A percentile compares a stretch with the other conserved stretches of the same genome.
Evolutionary conservation across 1,139 yeast species (phyloP).

Genomic region (Protomyces gravidus): DNA sequence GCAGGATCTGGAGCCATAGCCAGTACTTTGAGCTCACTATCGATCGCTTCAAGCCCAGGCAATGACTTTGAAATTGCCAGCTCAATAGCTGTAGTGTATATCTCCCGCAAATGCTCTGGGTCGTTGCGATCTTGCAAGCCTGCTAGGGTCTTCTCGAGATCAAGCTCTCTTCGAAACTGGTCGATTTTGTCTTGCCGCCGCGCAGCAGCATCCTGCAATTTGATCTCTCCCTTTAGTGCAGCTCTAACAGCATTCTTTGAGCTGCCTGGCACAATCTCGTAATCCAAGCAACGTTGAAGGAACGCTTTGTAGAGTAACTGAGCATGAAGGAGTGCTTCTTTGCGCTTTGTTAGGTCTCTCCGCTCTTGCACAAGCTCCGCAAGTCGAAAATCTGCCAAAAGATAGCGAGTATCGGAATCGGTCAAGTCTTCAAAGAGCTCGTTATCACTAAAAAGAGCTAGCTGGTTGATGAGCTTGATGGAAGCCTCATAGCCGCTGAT

Average conservation of each 20-base stretch:
- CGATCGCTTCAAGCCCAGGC: conserved; percentile 50
- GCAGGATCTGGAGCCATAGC: conserved; percentile 42
- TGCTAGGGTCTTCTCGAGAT: conserved; percentile 47
- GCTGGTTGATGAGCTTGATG: conserved; percentile 36
- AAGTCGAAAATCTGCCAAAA: conserved; percentile 50
- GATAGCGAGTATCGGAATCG: conserved; percentile 52
- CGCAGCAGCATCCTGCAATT: background rate
- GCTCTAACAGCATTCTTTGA: background rate
- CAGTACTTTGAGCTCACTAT: conserved; percentile 58
- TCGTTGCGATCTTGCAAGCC: conserved; percentile 41
- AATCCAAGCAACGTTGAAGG: conserved; percentile 35
- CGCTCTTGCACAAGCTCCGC: conserved; percentile 42
- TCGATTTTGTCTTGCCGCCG: conserved; percentile 52
- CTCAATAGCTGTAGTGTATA: conserved; percentile 55
- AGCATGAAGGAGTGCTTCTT: conserved; percentile 34
- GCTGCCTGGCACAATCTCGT: conserved; percentile 27
- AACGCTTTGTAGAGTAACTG: conserved; percentile 36
- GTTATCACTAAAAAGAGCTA: conserved; percentile 55
- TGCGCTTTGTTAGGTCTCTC: conserved; percentile 30
- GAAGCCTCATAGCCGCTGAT: conserved; percentile 32
- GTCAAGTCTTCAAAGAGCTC: conserved; percentile 56
- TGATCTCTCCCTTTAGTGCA: background rate
- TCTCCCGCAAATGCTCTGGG: conserved; percentile 56
- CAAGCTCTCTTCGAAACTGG: conserved; percentile 58
- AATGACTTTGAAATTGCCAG: conserved; percentile 54